Base-by-base conservation (phyloP, 2,329 filamentous ascomycete genomes). In the Cercospora canescens region DNA sequence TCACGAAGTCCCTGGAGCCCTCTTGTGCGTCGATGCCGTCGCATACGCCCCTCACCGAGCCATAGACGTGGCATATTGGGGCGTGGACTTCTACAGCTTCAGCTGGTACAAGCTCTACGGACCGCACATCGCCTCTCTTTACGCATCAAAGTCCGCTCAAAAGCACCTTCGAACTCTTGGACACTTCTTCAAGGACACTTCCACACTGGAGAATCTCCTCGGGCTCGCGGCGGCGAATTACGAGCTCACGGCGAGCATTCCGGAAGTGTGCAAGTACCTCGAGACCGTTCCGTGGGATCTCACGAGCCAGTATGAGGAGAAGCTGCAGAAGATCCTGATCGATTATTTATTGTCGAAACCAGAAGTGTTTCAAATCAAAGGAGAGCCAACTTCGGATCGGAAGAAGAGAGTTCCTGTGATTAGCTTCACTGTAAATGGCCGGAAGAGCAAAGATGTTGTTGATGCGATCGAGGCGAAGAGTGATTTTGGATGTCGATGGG, bases 41-140 rank as follows among this genome's bases (percentile, higher is more conserved):
- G 89, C 90, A 3, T 92, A 88, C 73, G 91, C 91, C 0, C 91
- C 91, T 0, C 91, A 94, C 76, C 83, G 90, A 4, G 81, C 81
- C 7, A 79, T 94, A 11, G 89, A 94, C 75, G 89, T 94, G 4
- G 83, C 86, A 69, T 86, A 80, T 0, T 81, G 92, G 0, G 90
- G 85, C 1, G 89, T 90, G 0, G 91, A 94, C 74, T 89, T 93
- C 71, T 94, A 94, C 76, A 74, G 84, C n/a, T 92, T 94, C 74
- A 89, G 85, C 0, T 94, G 91, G 91, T 94, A 94, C 79, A 94
- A 94, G 76, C 87, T 93, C 1, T 94, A 91, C 74, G 91, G 91
- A 0, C 91, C 91, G 1, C 91, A 94, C 71, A 83, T 93, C 1
- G 84, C 90, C 0, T 85, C 89, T 69, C 80, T 94, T 1, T 94